Base-by-base conservation (phyloP, 805 yeast species). In the Myxozyma lipomycoides region DNA sequence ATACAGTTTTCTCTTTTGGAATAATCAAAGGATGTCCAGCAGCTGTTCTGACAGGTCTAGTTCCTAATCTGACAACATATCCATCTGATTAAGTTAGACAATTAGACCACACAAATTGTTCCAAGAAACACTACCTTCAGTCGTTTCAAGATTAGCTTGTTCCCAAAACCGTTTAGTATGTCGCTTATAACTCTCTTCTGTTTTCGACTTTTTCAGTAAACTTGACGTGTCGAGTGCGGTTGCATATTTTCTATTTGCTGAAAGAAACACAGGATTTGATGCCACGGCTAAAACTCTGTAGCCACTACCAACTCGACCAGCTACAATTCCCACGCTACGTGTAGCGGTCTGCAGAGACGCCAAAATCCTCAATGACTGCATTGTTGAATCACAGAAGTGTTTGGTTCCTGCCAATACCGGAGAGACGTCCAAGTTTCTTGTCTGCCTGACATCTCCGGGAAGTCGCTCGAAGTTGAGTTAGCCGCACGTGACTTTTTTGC, bases 11-110 rank as follows among this genome's bases (percentile, higher is more conserved):
- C 5, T 70, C 55, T 23, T 65, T 62, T 3, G 96, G 95, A 12
- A 93, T 69, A 0, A 78, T 69, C 45, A 93, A 67, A 22, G 78
- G 75, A 65, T 81, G 75, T 2, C 97, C 97, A 45, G 81, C 67
- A 0, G 98, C 96, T 1, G 98, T 91, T 64, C 82, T 82, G 52
- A 93, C 71, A 0, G 95, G 78, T 66, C 83, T 85, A 1, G 77
- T 73, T 62, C 87, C 96, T 40, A 91, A 72, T 15, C 43, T 43
- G 26, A 54, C 43, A 18, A 39, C 46, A 17, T 46, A 52, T 1
- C 58, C 58, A 7, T 37, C 58, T 52, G 34, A 7, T 2, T 17
- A 6, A 10, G 19, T 15, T 35, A 7, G 37, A 40, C 10, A 39
- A 39, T 39, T 7, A 22, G n/a, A 39, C 12, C 30, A 39, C 17